phyloP scores from a whole-genome alignment of 352 stramenopile genomes.

The Phytophthora multivora region DNA sequence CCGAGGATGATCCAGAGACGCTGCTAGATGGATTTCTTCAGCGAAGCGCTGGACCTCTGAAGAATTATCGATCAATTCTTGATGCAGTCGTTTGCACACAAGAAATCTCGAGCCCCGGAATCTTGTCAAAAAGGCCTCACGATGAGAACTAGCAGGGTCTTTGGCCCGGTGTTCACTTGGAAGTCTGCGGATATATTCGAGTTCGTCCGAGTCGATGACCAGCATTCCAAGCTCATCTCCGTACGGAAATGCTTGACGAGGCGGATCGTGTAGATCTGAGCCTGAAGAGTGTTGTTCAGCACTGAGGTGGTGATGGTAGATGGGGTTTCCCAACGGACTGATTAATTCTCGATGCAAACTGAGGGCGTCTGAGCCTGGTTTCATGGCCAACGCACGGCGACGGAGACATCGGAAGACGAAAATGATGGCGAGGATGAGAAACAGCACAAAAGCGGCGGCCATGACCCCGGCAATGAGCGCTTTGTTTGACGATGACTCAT shows the following conservation, averaged over 20 bases:
- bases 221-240: slow-evolving; percentile 13
- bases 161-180: slow-evolving; percentile 14
- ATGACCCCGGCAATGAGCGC: slow-evolving; percentile 28
- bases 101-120: slow-evolving; percentile 37
- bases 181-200: slow-evolving; percentile 48
- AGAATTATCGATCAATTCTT: slow-evolving; percentile 31
- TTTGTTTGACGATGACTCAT: slow-evolving; percentile 12
- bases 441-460: slow-evolving; percentile 26
- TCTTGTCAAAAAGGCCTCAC: slow-evolving; percentile 43
- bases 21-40: slow-evolving; percentile 47
- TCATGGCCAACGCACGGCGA: slow-evolving; percentile 11
- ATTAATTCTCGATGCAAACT: slow-evolving; percentile 15
- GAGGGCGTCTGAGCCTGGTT: slow-evolving; percentile 10
- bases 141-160: neutral
- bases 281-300: slow-evolving; percentile 11
- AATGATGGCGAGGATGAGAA: slow-evolving; percentile 24
- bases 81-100: slow-evolving; percentile 46
- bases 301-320: neutral
- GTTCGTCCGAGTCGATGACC: slow-evolving; percentile 41
- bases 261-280: neutral
- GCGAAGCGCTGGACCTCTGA: slow-evolving; percentile 42
- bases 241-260: slow-evolving; percentile 6
- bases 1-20: slow-evolving; percentile 49
- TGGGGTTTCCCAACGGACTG: slow-evolving; percentile 6
- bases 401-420: slow-evolving; percentile 24